These are phyloP conservation scores for Lipomyces mesembrius DNA, from an alignment of 805 yeast genomes.

Conservation along the genomic window DNA sequence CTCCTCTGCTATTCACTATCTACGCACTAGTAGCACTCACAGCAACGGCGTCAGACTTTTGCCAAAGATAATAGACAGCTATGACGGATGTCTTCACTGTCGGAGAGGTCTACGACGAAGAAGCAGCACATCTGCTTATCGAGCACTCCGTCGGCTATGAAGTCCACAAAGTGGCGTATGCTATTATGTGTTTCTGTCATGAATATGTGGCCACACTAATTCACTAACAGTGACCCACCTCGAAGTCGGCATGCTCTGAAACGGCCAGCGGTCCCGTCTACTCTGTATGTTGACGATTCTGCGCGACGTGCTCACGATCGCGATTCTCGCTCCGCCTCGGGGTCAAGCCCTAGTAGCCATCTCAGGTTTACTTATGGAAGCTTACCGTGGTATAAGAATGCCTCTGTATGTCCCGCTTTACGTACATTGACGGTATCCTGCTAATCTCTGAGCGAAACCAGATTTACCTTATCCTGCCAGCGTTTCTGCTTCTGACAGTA, in stretches of 20 bases:
- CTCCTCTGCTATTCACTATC: neutral
- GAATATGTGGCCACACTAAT: neutral
- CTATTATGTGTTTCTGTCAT: neutral
- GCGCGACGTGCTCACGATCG: neutral
- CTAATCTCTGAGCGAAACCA: constrained; percentile 1
- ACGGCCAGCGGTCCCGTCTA: neutral
- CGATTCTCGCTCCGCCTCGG: neutral
- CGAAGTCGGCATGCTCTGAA: constrained; percentile 8
- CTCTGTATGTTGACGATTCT: neutral
- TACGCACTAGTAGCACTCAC: neutral
- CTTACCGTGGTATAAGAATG: constrained; percentile 21
- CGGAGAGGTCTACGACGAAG: constrained; percentile 17
- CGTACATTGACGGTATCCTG: neutral
- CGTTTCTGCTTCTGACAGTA: constrained; percentile 24
- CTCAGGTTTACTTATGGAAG: neutral
- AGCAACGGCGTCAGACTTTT: neutral
- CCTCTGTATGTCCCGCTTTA: constrained; percentile 22
- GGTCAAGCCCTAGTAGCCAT: neutral
- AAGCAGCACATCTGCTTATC: constrained; percentile 23
- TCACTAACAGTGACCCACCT: neutral
- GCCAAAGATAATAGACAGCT: neutral
- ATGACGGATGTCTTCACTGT: neutral
- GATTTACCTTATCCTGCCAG: constrained; percentile 31
- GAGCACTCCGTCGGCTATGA: constrained; percentile 13
- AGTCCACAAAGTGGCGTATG: constrained; percentile 8